phyloP scores from a whole-genome alignment of 768 basidiomycete species.

The Cyclocybe cylindracea region DNA sequence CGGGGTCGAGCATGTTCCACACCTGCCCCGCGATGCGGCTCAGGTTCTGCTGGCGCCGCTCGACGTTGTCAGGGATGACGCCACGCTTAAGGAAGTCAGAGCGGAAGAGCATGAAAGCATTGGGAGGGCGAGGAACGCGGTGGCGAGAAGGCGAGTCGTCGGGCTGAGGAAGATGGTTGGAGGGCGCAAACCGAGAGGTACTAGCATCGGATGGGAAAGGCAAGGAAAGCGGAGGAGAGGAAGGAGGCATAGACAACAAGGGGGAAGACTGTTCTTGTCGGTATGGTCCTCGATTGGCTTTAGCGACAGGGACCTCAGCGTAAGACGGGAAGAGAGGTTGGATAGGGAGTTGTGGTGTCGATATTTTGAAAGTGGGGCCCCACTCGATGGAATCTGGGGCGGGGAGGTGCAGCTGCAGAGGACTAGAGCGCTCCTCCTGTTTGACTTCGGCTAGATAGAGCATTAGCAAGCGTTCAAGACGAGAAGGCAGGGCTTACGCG shows the following conservation, averaged over 20 bases:
- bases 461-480: background rate
- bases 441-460: background rate
- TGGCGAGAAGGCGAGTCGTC: constrained; percentile 10
- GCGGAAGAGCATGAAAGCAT: constrained; percentile 85
- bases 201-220: background rate
- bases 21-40: constrained; percentile 67
- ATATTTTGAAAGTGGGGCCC: background rate
- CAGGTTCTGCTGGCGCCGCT: constrained; percentile 73
- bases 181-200: background rate
- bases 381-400: background rate
- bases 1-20: constrained; percentile 59
- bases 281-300: too few species aligned
- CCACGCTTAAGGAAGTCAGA: constrained; percentile 58
- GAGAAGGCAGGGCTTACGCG: background rate
- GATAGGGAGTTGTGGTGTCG: too few species aligned
- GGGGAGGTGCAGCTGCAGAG: background rate
- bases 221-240: too few species aligned
- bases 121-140: constrained; percentile 69
- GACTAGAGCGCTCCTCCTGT: background rate
- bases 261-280: too few species aligned
- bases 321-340: too few species aligned
- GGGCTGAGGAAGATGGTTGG: background rate
- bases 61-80: constrained; percentile 47
- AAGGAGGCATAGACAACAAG: too few species aligned
- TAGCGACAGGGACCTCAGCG: too few species aligned